Base-by-base conservation (phyloP, 176 grass and related monocot genomes). In the Triticum timopheevii region DNA sequence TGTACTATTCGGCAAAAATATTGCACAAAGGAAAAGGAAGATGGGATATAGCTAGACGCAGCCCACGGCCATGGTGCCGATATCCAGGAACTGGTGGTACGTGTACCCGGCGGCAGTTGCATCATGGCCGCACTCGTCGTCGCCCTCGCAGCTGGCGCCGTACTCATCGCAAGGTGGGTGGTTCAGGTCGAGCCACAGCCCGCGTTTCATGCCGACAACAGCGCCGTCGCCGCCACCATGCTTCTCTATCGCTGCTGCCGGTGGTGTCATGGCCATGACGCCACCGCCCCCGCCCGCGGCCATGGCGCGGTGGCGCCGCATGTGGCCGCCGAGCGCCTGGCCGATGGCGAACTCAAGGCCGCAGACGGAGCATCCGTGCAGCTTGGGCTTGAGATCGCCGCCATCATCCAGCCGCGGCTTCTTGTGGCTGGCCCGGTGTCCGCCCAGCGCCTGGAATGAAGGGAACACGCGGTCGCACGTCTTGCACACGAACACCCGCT, bases 351-450 rank as follows among this genome's bases (percentile, higher is more conserved):
- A 94, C 87, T 94, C 87, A 33, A 92, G 90, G 11, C 90, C 93
- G 50, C 90, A 94, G 58, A 94, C 25, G 31, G 93, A 92, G 93
- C 93, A 94, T 49, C 88, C 73, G 61, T 94, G 90, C 36, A 88
- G 66, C 87, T 86, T 92, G 59, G 88, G 88, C 86, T 82, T 92
- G 58, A 82, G 84, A 12, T 82, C 77, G 50, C 69, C 82, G 68
- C 86, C 64, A 5, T 33, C 71, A 45, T 86, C 70, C 7, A 96
- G 50, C 87, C 84, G 80, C 15, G 88, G 93, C 78, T 96, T 98
- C 85, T 98, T 98, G 89, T 98, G 97, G 88, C 96, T 95, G 33
- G 96, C 93, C 13, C 95, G 89, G 93, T 98, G 95, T 4, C 95
- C 95, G 4, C 95, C 95, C 25, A 98, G 91, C 35, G 95, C 95